phyloP scores from a whole-genome alignment of 1,284 basidiomycete species.

The Ustilago trichophora region DNA sequence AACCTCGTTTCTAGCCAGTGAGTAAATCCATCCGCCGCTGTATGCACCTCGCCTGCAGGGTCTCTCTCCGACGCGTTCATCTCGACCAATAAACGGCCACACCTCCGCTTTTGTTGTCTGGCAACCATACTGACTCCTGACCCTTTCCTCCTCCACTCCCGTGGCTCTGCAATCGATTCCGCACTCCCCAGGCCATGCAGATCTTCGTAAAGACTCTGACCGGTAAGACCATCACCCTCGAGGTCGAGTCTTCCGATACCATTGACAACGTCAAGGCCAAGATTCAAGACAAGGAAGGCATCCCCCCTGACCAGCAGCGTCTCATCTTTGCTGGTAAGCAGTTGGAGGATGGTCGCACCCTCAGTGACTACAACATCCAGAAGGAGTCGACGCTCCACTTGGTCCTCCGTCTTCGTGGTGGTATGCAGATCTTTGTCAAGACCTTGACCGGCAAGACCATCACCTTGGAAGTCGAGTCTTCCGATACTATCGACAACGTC shows the following conservation, averaged over 20 bases:
- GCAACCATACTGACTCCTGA: constrained; percentile 9
- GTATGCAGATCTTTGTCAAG: constrained; percentile 69
- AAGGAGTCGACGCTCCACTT: constrained; percentile 98
- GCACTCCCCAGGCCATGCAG: constrained; percentile 39
- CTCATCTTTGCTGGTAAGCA: constrained; percentile 64
- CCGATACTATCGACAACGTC: constrained; percentile 92
- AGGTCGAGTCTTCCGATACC: constrained; percentile 69
- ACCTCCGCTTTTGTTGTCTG: background rate
- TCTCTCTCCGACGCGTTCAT: constrained; percentile 6
- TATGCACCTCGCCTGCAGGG: constrained; percentile 31
- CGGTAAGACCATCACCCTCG: constrained; percentile 68
- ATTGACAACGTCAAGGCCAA: constrained; percentile 73
- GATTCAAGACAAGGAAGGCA: constrained; percentile 63
- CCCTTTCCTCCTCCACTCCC: too few relatives aligned
- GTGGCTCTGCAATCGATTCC: too few relatives aligned
- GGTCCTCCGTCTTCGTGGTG: constrained; percentile 84
- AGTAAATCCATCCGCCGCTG: constrained; percentile 35
- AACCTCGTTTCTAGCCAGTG: constrained; percentile 13
- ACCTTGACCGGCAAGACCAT: constrained; percentile 98
- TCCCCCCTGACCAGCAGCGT: constrained; percentile 62
- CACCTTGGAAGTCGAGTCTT: constrained; percentile 86
- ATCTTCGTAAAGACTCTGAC: constrained; percentile 52
- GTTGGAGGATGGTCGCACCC: constrained; percentile 62
- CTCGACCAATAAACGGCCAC: constrained; percentile 12
- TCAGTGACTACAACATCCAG: constrained; percentile 79